Evolutionary conservation across 1,139 yeast genomes (phyloP), one percentile per base, ranked within the genome.

Genomic region (Nadsonia starkeyi-henricii): DNA sequence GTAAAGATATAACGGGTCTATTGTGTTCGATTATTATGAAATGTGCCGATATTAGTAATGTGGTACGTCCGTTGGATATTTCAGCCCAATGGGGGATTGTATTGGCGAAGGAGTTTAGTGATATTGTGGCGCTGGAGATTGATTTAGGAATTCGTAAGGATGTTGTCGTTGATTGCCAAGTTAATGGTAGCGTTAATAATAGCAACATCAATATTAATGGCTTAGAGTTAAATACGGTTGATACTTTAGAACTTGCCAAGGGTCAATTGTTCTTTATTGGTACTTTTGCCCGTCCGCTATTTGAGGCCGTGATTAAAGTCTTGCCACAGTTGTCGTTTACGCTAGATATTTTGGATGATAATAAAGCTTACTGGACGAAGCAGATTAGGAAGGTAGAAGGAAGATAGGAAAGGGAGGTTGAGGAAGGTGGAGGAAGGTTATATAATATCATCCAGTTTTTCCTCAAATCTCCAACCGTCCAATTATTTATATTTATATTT

Each of bases 41-140:
- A 67, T 86, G 95, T 64, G 96, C 96, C 1, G 97, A 89, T 64
- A 88, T 89, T 47, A 85, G 95, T 36, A 89, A 89, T 62, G 96
- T 88, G 23, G 78, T 95, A 2, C 71, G 97, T 51, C 86, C 89
- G 1, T 68, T 85, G 50, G 68, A 76, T 44, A 78, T 86, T 3
- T 81, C 93, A 13, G 76, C 86, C 1, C 81, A 81, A 64, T 89
- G 97, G 96, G 96, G 95, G 3, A 69, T 77, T 54, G 79, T 80
- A 12, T 72, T 89, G 47, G 74, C 82, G 1, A 69, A 83, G 54
- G 97, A 89, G 64, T 85, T 88, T 58, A 75, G 73, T 45, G 91
- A 85, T 60, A 79, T 86, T 47, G 69, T 72, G 5, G 63, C 63
- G 42, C 67, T 86, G 47, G 85, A 81, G 54, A 62, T 52, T 26